These are phyloP conservation scores for Ophiostoma sp. DNA, from an alignment of 2,329 filamentous ascomycete species.

Conservation along the genomic window DNA sequence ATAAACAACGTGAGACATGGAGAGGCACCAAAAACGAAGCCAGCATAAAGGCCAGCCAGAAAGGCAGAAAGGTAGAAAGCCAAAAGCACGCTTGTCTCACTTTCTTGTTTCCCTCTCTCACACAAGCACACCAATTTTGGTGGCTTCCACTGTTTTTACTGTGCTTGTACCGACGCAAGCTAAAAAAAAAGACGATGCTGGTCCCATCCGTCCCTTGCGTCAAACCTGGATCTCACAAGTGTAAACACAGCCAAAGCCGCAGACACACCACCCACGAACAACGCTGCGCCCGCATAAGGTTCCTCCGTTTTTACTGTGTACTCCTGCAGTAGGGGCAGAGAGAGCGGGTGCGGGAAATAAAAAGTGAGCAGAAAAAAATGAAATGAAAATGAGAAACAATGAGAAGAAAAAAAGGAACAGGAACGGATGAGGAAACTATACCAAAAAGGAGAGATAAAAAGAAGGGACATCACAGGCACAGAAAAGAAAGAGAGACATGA, in stretches of 20 bases:
- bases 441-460: not conserved
- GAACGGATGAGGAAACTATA: not conserved
- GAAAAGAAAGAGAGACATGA: not conserved
- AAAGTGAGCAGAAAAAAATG: not conserved
- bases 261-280: not conserved
- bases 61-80: not conserved
- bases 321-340: not conserved
- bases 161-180: not conserved
- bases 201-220: not conserved
- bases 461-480: not conserved
- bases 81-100: constrained; percentile 3
- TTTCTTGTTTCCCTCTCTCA: not conserved
- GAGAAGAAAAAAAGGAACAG: not conserved
- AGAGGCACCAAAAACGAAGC: not conserved
- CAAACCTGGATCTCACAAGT: not conserved
- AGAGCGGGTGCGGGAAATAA: not conserved
- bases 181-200: not conserved
- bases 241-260: not conserved
- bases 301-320: not conserved
- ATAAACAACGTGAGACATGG: constrained; percentile 1
- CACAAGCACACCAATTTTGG: not conserved
- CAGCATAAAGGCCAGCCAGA: not conserved
- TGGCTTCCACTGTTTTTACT: not conserved
- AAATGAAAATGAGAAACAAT: not conserved
- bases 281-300: not conserved